These are phyloP conservation scores for Forsythia suspensa DNA, from an alignment of 257 asterid genomes.

Conservation along the genomic window DNA sequence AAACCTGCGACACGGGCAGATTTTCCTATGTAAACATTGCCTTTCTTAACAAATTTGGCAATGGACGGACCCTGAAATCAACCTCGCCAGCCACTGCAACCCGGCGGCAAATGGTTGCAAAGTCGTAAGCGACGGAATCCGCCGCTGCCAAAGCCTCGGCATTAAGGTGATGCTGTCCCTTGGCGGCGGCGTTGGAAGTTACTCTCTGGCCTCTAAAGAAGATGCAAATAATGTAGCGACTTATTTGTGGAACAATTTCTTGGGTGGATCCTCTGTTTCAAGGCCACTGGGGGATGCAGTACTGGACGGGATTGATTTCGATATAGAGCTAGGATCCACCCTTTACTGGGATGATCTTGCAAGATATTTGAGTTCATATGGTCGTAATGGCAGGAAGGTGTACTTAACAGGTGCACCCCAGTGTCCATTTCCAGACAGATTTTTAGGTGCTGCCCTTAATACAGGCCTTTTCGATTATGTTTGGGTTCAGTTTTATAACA, in stretches of 20 bases:
- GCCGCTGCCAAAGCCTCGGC: constrained; percentile 44
- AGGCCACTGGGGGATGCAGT: constrained; percentile 65
- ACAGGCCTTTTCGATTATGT: constrained; percentile 59
- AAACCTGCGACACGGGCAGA: constrained; percentile 71
- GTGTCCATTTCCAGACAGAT: constrained; percentile 70
- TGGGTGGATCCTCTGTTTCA: constrained; percentile 49
- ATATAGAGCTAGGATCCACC: constrained; percentile 56
- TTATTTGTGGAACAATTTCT: constrained; percentile 61
- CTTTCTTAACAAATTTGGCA: constrained; percentile 58
- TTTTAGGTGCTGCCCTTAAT: constrained; percentile 45
- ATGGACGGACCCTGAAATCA: constrained; percentile 56
- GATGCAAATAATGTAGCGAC: constrained; percentile 50
- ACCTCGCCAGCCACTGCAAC: constrained; percentile 81
- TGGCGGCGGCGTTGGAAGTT: constrained; percentile 58
- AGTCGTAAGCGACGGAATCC: constrained; percentile 39
- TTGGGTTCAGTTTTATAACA: constrained; percentile 77
- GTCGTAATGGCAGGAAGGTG: constrained; percentile 31
- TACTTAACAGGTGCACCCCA: constrained; percentile 68
- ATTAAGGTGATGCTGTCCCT: background rate
- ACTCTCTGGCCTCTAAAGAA: constrained; percentile 48
- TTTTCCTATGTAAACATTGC: constrained; percentile 60
- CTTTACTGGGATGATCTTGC: constrained; percentile 52
- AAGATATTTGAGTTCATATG: constrained; percentile 31
- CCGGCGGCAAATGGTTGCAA: constrained; percentile 36
- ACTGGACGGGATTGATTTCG: constrained; percentile 69